A percentile compares a stretch with the other conserved stretches of the same genome.
Evolutionary conservation across 345 rosid genomes (phyloP).

Genomic region (Arabidopsis arenosa): DNA sequence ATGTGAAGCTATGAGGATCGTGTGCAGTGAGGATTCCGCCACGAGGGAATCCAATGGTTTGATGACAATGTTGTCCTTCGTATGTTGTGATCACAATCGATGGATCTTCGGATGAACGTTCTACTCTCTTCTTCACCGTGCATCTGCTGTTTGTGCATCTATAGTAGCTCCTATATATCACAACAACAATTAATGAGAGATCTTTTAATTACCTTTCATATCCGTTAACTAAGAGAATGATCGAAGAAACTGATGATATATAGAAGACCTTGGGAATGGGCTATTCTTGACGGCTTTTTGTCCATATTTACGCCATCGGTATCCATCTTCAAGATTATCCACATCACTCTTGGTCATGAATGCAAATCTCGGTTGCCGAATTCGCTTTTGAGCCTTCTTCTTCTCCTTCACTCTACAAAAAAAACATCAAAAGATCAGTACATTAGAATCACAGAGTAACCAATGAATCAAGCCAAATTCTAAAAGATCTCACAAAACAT

Average conservation of each 20-base stretch:
- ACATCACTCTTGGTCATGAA: slow-evolving; percentile 96
- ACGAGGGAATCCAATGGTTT: slow-evolving; percentile 71
- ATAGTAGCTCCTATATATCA: slow-evolving; percentile 79
- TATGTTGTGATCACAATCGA: slow-evolving; percentile 85
- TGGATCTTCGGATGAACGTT: slow-evolving; percentile 88
- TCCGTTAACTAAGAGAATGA: neutral
- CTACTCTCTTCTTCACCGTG: slow-evolving; percentile 97
- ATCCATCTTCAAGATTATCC: slow-evolving; percentile 98
- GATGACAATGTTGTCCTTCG: slow-evolving; percentile 99
- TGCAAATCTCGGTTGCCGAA: slow-evolving; percentile 84
- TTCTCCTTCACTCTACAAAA: slow-evolving; percentile 65
- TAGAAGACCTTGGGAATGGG: slow-evolving; percentile 79
- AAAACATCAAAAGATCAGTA: slow-evolving; percentile 1
- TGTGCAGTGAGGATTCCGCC: slow-evolving; percentile 67
- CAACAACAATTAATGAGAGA: neutral
- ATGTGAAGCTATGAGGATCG: slow-evolving; percentile 54
- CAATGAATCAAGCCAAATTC: neutral
- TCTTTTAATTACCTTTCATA: neutral
- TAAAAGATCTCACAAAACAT: neutral
- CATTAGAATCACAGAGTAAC: neutral
- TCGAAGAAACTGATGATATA: neutral
- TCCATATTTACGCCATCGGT: slow-evolving; percentile 88
- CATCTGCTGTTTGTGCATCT: slow-evolving; percentile 93
- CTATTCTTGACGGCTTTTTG: slow-evolving; percentile 95
- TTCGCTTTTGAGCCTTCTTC: slow-evolving; percentile 85